phyloP scores from a whole-genome alignment of 176 grass and related monocot genomes.

The Phoenix roebelenii region DNA sequence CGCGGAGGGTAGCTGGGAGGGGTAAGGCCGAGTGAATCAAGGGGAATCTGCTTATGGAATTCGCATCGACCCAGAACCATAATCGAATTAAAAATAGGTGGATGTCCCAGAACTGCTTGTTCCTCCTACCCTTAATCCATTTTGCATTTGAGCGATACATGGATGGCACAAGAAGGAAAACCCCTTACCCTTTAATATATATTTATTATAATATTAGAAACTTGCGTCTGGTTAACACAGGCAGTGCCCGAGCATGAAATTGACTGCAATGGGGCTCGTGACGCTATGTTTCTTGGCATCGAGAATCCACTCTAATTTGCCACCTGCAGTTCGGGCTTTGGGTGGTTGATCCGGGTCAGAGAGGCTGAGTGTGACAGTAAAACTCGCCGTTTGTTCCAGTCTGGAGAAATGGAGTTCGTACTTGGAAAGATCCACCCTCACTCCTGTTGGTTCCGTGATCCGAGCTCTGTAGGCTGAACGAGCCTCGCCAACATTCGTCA shows the following conservation, averaged over 20 bases:
- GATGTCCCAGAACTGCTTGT: no score
- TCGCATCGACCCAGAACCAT: no score
- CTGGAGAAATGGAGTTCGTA: slow-evolving; percentile 26
- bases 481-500: slow-evolving; percentile 34
- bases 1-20: no score
- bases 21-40: no score
- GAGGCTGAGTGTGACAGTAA: slow-evolving; percentile 28
- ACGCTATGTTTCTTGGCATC: slow-evolving; percentile 14
- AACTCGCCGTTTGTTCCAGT: slow-evolving; percentile 26
- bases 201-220: no score
- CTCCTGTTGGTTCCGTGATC: slow-evolving; percentile 9
- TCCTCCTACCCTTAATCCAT: no score
- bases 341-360: not conserved
- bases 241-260: not conserved
- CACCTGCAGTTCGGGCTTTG: not conserved
- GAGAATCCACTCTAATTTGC: slow-evolving; percentile 26
- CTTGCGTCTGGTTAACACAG: no score
- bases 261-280: slow-evolving; percentile 32
- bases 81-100: no score
- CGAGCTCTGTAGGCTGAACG: slow-evolving; percentile 16
- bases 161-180: no score
- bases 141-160: no score
- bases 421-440: slow-evolving; percentile 20
- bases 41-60: no score
- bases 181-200: no score